Evolutionary conservation across 331 rosid species (phyloP).

Genomic region (Pyracantha coccinea): DNA sequence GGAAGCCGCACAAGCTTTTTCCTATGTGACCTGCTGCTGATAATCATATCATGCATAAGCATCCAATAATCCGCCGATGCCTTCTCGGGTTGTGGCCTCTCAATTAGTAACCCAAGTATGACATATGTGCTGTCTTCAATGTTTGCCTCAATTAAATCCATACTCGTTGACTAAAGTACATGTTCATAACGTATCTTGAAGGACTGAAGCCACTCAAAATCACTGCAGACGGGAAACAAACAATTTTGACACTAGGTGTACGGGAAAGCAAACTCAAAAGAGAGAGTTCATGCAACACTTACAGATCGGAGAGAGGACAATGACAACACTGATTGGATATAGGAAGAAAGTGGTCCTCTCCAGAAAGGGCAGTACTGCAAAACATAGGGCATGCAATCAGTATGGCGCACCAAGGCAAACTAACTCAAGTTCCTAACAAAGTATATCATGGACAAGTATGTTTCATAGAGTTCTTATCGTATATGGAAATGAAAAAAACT

Average conservation of each 20-base stretch:
- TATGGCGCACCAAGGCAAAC: not conserved
- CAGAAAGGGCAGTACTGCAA: constrained; percentile 87
- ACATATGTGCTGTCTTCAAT: constrained; percentile 31
- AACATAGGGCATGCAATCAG: not conserved
- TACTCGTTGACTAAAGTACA: constrained; percentile 67
- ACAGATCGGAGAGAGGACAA: constrained; percentile 90
- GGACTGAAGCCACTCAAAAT: constrained; percentile 98
- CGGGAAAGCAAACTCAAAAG: constrained; percentile 12
- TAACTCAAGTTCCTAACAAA: not conserved
- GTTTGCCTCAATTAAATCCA: constrained; percentile 33
- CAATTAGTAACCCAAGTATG: constrained; percentile 36
- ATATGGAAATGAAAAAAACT: not conserved
- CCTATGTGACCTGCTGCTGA: constrained; percentile 12
- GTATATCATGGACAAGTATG: not conserved
- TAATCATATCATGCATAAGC: constrained; percentile 14
- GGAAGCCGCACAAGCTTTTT: constrained; percentile 12
- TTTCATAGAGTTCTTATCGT: not conserved
- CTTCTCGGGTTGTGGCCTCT: constrained; percentile 25
- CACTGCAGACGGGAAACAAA: constrained; percentile 46
- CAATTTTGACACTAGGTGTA: constrained; percentile 4
- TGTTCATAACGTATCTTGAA: constrained; percentile 87
- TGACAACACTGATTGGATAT: constrained; percentile 81
- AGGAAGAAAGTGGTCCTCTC: constrained; percentile 89
- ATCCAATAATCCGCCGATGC: constrained; percentile 29
- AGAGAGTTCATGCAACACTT: constrained; percentile 35